Base-by-base conservation (phyloP, 1,284 basidiomycete genomes). In the Fomitopsis pinicola region DNA sequence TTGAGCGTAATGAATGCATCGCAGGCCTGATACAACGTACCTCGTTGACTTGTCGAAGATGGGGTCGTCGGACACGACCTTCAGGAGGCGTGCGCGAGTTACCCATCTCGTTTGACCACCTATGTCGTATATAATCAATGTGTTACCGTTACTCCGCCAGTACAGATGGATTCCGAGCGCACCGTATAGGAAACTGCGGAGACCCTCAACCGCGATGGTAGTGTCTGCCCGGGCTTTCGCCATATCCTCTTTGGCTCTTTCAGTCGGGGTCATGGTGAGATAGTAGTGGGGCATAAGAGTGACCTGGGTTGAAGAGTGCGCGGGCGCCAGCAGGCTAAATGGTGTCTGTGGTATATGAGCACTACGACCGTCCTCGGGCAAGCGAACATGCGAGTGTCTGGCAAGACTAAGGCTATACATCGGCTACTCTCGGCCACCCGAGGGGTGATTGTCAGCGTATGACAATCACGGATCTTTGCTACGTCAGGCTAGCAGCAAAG, bases 1-100 rank as follows among this genome's bases (percentile, higher is more conserved):
- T n/a, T 45, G 1, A 58, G 44, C 33, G 30, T 33, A 33, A 33
- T 33, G 17, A 56, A 12, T 17, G n/a, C 30, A 19, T 19, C 19
- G 53, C 28, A 46, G 2, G 5, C 8, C 45, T 9, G 33, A 15
- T 2, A 17, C 4, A 19, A 19, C 71, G 52, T 63, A 86, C 85
- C 82, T 81, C 59, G 77, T 72, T 0, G 80, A 76, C 71, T 90
- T 91, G 73, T 88, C 83, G 64, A 93, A 91, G 3, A 78, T 72
- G 0, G 83, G 80, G 62, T 92, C 89, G 2, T 75, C 71, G 35
- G 78, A 75, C 58, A 92, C 72, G 15, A 88, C 64, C 2, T 71
- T 63, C 14, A 83, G 76, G 8, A 92, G 73, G 40, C 75, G 74
- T 28, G 78, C 66, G 54, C 81, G 82, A 40, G 69, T 77, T 19